Conservation (phyloP, 1,139 yeast species). For the Taiozyma sp. region DNA sequence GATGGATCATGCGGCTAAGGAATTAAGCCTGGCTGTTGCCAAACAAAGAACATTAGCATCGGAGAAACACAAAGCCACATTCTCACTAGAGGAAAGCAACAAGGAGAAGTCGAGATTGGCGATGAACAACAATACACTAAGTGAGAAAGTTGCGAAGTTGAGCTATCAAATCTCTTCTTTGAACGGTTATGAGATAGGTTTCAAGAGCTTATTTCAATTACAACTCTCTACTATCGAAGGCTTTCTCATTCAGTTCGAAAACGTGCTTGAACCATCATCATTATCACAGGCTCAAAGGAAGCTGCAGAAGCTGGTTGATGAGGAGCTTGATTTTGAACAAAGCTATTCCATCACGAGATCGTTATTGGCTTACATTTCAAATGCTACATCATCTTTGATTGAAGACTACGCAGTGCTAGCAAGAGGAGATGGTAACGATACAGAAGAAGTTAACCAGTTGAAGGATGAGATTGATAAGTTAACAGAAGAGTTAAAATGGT, state of each 20-base stretch:
- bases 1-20: conserved; percentile 33
- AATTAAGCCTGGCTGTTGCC: conserved; percentile 40
- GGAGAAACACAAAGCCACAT: conserved; percentile 43
- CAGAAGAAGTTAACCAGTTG: conserved; percentile 14
- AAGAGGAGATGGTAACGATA: conserved; percentile 14
- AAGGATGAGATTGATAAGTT: conserved; percentile 17
- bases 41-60: conserved; percentile 45
- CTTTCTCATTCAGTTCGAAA: conserved; percentile 43
- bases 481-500: conserved; percentile 20
- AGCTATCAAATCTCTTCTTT: conserved; percentile 20
- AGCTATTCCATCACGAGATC: conserved; percentile 48
- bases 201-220: conserved; percentile 35
- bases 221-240: conserved; percentile 38
- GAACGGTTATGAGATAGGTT: conserved; percentile 33
- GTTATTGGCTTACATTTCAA: conserved; percentile 50
- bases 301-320: conserved; percentile 36
- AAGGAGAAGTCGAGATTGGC: conserved; percentile 36
- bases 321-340: conserved; percentile 27
- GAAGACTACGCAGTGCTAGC: conserved; percentile 49
- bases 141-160: conserved; percentile 30
- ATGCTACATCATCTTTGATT: conserved; percentile 56
- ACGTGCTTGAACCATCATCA: conserved; percentile 55
- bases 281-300: conserved; percentile 52
- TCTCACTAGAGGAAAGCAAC: conserved; percentile 36
- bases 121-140: conserved; percentile 30